Evolutionary conservation across 164 flowering plant genomes (phyloP).

Genomic region (Amborella trichopoda): DNA sequence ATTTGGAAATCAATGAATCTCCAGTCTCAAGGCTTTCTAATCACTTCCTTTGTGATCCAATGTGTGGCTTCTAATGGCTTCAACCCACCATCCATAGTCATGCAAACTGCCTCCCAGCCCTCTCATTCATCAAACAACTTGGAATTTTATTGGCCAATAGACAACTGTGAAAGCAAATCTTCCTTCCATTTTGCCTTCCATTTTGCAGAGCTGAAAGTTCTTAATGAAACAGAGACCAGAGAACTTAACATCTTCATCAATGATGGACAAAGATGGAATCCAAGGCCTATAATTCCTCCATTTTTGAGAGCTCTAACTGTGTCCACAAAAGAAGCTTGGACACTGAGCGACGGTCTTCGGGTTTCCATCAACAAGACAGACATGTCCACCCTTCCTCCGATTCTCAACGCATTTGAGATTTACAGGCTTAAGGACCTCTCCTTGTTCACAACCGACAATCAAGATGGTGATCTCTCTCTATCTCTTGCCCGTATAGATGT

Average conservation of each 20-base stretch:
- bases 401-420: neutral
- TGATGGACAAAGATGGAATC: too few species aligned
- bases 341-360: too few species aligned
- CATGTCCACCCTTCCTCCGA: too few species aligned
- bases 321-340: too few species aligned
- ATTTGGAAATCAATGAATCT: constrained; percentile 3
- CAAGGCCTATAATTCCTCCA: too few species aligned
- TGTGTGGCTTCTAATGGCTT: neutral
- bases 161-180: neutral
- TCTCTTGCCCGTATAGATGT: too few species aligned
- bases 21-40: neutral
- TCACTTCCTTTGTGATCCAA: neutral
- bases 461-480: neutral
- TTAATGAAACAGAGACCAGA: constrained; percentile 15
- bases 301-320: too few species aligned
- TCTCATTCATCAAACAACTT: constrained; percentile 7
- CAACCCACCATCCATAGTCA: constrained; percentile 14
- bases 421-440: neutral
- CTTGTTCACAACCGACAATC: neutral
- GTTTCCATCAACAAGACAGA: too few species aligned
- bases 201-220: constrained; percentile 27
- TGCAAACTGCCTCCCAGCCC: constrained; percentile 16
- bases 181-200: constrained; percentile 18
- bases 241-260: constrained; percentile 19
- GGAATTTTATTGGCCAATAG: too few species aligned